A percentile compares a stretch with the other conserved stretches of the same genome.
phyloP scores from a whole-genome alignment of 257 asterid species.

The Gynochthodes officinalis region DNA sequence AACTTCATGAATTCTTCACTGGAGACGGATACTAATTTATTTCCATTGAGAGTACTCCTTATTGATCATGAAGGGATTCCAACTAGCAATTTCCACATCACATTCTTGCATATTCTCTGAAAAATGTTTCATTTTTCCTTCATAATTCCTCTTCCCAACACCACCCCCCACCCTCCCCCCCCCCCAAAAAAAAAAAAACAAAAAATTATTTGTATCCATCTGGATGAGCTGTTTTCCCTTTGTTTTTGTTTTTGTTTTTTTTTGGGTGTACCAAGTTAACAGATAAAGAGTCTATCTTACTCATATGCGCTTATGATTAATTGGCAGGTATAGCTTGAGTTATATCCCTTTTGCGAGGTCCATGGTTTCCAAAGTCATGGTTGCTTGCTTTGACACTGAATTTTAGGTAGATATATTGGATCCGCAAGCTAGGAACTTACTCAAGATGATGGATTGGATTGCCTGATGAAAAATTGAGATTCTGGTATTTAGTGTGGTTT shows the following conservation, averaged over 20 bases:
- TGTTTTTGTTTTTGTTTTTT: too few relatives aligned
- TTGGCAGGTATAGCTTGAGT: constrained; percentile 95
- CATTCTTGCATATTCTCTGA: not conserved
- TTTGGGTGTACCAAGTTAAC: too few relatives aligned
- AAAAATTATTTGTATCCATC: too few relatives aligned
- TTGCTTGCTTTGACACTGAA: constrained; percentile 91
- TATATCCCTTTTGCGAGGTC: constrained; percentile 94
- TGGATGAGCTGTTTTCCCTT: too few relatives aligned
- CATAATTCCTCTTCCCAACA: too few relatives aligned
- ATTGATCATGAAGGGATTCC: not conserved
- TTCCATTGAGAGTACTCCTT: not conserved
- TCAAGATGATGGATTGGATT: constrained; percentile 2
- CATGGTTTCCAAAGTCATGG: constrained; percentile 87
- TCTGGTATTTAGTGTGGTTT: constrained; percentile 8
- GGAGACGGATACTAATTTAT: not conserved
- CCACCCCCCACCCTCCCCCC: too few relatives aligned
- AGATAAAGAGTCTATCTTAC: not conserved
- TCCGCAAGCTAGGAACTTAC: constrained; percentile 20
- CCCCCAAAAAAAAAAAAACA: too few relatives aligned
- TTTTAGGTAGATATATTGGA: constrained; percentile 37
- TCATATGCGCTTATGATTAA: constrained; percentile 10
- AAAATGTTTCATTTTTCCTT: not conserved
- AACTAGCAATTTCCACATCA: not conserved
- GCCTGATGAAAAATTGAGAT: not conserved
- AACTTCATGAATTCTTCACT: not conserved